phyloP scores from a whole-genome alignment of 805 yeast species.

The Teunomyces aglyptinius region DNA sequence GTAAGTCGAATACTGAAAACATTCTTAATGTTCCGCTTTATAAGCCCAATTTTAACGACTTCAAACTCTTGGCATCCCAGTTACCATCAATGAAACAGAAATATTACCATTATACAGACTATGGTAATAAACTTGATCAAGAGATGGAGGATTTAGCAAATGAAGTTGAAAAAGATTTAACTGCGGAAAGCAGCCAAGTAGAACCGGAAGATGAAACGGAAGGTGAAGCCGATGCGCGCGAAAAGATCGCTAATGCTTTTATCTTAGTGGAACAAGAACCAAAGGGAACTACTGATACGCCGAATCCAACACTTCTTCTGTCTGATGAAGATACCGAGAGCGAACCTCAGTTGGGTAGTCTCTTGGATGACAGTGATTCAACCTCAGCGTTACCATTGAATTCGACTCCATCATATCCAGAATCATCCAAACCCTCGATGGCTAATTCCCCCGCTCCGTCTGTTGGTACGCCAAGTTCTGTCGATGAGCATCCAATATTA shows the following conservation, averaged over 20 bases:
- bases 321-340: constrained; percentile 30
- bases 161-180: constrained; percentile 10
- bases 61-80: constrained; percentile 26
- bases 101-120: constrained; percentile 32
- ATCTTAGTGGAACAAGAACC: constrained; percentile 16
- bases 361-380: constrained; percentile 12
- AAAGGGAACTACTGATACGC: constrained; percentile 1
- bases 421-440: constrained; percentile 18
- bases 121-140: constrained; percentile 12
- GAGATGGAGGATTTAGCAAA: constrained; percentile 12
- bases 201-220: constrained; percentile 7
- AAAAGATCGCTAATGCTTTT: constrained; percentile 16
- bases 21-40: constrained; percentile 48
- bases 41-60: constrained; percentile 37
- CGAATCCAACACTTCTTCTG: constrained; percentile 15
- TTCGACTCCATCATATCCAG: constrained; percentile 17
- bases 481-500: constrained; percentile 18
- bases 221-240: constrained; percentile 3
- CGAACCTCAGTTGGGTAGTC: constrained; percentile 19
- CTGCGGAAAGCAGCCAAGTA: constrained; percentile 2
- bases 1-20: constrained; percentile 10
- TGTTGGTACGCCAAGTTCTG: background rate
- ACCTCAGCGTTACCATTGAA: constrained; percentile 9
- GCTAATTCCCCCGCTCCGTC: constrained; percentile 17
- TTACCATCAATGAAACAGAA: constrained; percentile 28